Conservation (phyloP, 768 basidiomycete species). For the Hericium coralloides region DNA sequence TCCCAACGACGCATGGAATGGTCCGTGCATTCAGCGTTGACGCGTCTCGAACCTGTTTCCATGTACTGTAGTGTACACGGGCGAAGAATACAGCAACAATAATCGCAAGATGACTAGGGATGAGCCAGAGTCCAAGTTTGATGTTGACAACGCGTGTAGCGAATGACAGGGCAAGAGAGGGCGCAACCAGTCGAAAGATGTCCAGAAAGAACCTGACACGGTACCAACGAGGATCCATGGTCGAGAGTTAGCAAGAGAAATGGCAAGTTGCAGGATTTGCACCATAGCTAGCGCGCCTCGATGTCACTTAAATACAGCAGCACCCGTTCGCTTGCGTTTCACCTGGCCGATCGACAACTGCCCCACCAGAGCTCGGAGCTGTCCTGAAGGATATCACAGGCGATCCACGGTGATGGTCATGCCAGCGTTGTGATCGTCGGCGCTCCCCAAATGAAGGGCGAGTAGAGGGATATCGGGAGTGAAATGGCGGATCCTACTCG, state of each 20-base stretch:
- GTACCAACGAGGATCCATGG: not conserved
- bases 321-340: no score
- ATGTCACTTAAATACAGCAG: no score
- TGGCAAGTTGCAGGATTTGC: no score
- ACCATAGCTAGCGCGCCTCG: no score
- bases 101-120: not conserved
- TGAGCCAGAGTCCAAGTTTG: not conserved
- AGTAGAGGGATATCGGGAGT: no score
- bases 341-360: no score
- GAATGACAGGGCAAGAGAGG: not conserved
- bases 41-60: constrained; percentile 10
- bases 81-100: not conserved
- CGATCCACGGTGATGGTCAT: no score
- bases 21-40: constrained; percentile 11
- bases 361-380: no score
- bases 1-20: constrained; percentile 21
- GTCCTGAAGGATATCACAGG: no score
- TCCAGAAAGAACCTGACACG: not conserved
- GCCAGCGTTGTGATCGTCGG: no score
- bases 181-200: not conserved
- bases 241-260: not conserved
- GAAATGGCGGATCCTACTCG: no score
- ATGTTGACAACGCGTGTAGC: not conserved
- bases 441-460: no score
- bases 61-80: constrained; percentile 3